Base-by-base conservation (phyloP, 257 asterid genomes). In the Gardenia jasminoides region DNA sequence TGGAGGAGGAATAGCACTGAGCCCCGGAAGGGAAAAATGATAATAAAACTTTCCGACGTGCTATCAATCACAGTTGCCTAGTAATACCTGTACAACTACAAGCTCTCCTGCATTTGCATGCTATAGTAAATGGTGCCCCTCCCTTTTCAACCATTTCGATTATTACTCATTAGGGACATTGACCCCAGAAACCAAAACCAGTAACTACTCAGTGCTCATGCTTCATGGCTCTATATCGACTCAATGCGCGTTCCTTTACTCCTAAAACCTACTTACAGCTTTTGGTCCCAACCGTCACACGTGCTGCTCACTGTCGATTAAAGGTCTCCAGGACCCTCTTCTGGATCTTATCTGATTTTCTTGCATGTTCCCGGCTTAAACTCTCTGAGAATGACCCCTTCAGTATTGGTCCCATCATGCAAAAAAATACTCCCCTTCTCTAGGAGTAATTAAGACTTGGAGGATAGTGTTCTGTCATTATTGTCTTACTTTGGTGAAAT, bases 221-320 rank as follows among this genome's bases (percentile, higher is more conserved):
- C 33, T 30, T 26, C 71, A 19, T 67, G 71, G 26, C 47, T 22
- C 64, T n/a, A 36, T 36, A 46, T 12, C 19, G 12, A 50, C 44
- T 44, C 80, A 77, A 77, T 67, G 75, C 71, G 76, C 50, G 26
- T 48, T 44, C 50, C 1, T 16, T 22, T 12, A 64, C 69, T 64
- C 8, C 46, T 17, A 15, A 62, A 39, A 43, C 79, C 67, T 61
- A 80, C 5, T 39, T 20, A 62, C 8, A 39, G 41, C 20, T 19
- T 22, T 52, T 33, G 75, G 79, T 64, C 77, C 83, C 83, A 67
- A 73, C 54, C 47, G 72, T 26, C 28, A 54, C 83, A 74, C 83
- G 79, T 54, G 83, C 76, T 72, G 54, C 52, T 72, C 81, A 10
- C 77, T 26, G 22, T 72, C 74, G 59, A 64, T 79, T 72, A 30